These are phyloP conservation scores for Cupressus sempervirens DNA, from an alignment of 75 land plant species.

Conservation along the genomic window DNA sequence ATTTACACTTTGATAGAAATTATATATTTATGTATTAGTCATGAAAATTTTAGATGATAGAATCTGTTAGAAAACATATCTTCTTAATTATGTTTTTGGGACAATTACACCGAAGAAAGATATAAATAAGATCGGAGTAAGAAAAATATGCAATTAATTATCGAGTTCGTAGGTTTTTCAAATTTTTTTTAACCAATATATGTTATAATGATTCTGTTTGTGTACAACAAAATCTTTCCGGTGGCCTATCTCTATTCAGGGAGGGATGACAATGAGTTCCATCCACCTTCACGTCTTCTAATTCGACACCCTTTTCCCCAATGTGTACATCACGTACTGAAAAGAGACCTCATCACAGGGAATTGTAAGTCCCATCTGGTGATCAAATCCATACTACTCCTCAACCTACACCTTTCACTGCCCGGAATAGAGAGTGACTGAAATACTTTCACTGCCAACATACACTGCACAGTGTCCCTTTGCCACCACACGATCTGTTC, in stretches of 20 bases:
- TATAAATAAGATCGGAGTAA: no score
- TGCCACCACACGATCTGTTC: neutral
- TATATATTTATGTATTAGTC: no score
- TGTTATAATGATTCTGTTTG: no score
- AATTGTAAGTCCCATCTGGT: neutral
- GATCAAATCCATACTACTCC: neutral
- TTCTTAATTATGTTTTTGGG: no score
- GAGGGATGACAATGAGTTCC: neutral
- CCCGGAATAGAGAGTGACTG: neutral
- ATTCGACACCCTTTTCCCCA: neutral
- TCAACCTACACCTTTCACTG: neutral
- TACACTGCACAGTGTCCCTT: neutral
- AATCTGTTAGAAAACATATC: no score
- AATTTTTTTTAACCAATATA: neutral
- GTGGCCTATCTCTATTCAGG: neutral
- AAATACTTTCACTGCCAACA: neutral
- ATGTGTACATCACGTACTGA: neutral
- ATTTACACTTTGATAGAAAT: no score
- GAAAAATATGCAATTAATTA: no score
- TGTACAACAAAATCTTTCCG: no score
- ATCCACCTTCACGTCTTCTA: neutral
- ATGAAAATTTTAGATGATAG: no score
- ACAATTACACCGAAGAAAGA: no score
- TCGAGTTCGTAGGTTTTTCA: no score
- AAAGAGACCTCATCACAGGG: neutral